Evolutionary conservation across 2,329 filamentous ascomycete species (phyloP).

Genomic region (Tolypocladium inflatum): DNA sequence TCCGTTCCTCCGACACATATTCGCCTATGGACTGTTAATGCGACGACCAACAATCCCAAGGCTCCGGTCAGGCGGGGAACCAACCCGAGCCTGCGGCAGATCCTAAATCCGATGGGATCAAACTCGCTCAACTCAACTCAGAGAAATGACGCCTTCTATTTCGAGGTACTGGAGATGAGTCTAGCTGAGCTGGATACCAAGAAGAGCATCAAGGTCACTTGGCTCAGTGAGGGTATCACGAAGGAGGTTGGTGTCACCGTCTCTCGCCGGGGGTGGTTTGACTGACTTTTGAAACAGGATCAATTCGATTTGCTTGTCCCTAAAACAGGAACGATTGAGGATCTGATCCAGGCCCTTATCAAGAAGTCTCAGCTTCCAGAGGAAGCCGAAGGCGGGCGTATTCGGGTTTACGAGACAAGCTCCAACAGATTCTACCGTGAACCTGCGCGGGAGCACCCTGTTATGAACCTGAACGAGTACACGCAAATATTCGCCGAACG

Average conservation of each 20-base stretch:
- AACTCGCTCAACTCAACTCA: slow-evolving; percentile 62
- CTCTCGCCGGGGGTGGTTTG: neutral
- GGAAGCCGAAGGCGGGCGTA: slow-evolving; percentile 57
- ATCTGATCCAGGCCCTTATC: slow-evolving; percentile 65
- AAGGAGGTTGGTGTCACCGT: slow-evolving; percentile 61
- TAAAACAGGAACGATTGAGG: slow-evolving; percentile 72
- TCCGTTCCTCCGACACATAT: slow-evolving; percentile 75
- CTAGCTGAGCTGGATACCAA: slow-evolving; percentile 88
- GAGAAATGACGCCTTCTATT: slow-evolving; percentile 72
- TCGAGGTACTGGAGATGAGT: slow-evolving; percentile 90
- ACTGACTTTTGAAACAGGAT: slow-evolving; percentile 41
- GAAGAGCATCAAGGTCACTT: slow-evolving; percentile 74
- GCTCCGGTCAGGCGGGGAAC: slow-evolving; percentile 62
- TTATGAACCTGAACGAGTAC: slow-evolving; percentile 82
- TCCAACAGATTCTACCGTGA: slow-evolving; percentile 77
- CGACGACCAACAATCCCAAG: slow-evolving; percentile 68
- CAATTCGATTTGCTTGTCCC: slow-evolving; percentile 74
- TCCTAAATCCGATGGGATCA: slow-evolving; percentile 63
- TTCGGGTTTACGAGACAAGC: slow-evolving; percentile 77
- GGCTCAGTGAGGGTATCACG: slow-evolving; percentile 79
- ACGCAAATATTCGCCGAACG: slow-evolving; percentile 72
- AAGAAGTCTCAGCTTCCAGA: slow-evolving; percentile 74
- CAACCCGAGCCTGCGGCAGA: slow-evolving; percentile 64
- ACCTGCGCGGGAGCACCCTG: slow-evolving; percentile 57
- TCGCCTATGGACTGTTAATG: slow-evolving; percentile 81